A percentile compares a stretch with the other conserved stretches of the same genome.
Conservation (phyloP, 163 green algal species). For the Coccomyxa subellipsoidea region DNA sequence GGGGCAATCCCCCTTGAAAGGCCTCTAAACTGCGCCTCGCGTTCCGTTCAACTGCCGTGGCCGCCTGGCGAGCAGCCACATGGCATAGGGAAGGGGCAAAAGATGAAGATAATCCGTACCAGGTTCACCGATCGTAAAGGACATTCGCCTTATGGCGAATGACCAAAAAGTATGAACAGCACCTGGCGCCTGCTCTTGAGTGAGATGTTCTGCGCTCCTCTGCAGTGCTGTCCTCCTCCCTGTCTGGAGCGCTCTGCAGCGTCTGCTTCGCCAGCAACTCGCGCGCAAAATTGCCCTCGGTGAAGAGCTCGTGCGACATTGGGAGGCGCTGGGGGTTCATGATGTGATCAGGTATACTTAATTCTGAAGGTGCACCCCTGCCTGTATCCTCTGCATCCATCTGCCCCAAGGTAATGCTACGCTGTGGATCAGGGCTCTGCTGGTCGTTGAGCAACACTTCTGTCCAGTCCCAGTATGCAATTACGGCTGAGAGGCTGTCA, state of each 20-base stretch:
- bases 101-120: too few relatives aligned
- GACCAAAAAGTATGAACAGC: background rate
- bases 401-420: background rate
- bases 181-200: background rate
- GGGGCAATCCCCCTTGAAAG: too few relatives aligned
- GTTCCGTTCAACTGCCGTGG: too few relatives aligned
- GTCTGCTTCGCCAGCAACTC: background rate
- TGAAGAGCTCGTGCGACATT: background rate
- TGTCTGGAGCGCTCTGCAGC: background rate
- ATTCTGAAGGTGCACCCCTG: background rate
- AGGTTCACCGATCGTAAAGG: too few relatives aligned
- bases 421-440: background rate
- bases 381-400: background rate
- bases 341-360: background rate
- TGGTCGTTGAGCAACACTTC: background rate
- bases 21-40: too few relatives aligned
- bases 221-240: background rate
- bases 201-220: background rate
- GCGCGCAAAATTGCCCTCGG: background rate
- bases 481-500: background rate
- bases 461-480: background rate
- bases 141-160: too few relatives aligned
- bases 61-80: too few relatives aligned
- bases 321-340: background rate
- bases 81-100: too few relatives aligned